Percentiles rank a stretch among this genome's conserved stretches.
Evolutionary conservation across 75 land plant species (phyloP).

Genomic region (Sequoia sempervirens): DNA sequence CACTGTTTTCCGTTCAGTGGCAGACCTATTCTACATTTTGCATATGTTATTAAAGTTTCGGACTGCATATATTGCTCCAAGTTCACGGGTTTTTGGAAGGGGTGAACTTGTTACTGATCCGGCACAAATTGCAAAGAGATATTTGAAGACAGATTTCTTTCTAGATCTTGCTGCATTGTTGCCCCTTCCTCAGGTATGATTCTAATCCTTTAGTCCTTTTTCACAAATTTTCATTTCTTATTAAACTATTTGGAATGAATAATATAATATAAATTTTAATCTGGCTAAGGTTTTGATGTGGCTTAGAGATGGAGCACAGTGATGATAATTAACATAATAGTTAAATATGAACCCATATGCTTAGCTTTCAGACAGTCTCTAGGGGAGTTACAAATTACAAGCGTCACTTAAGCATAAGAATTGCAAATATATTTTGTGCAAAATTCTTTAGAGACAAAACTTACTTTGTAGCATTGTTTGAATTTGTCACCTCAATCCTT

Average conservation of each 20-base stretch:
- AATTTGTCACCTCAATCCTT: too few relatives aligned
- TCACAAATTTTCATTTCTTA: not conserved
- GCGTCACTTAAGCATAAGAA: not conserved
- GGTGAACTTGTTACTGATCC: conserved; percentile 84
- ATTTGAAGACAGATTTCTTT: conserved; percentile 50
- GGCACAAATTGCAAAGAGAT: conserved; percentile 44
- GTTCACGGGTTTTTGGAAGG: conserved; percentile 68
- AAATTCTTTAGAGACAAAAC: not conserved
- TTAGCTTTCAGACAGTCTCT: not conserved
- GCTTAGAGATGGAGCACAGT: not conserved
- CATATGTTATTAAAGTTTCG: conserved; percentile 73
- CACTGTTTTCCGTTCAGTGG: conserved; percentile 48
- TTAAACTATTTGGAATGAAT: not conserved
- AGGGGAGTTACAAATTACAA: not conserved
- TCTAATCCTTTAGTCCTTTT: not conserved
- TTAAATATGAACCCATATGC: not conserved
- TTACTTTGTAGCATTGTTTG: too few relatives aligned
- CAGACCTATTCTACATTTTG: conserved; percentile 52
- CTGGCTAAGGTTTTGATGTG: not conserved
- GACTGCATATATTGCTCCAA: conserved; percentile 73
- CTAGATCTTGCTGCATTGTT: conserved; percentile 60
- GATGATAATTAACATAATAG: not conserved
- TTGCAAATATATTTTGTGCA: not conserved
- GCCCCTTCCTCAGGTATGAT: conserved; percentile 72
- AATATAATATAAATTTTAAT: not conserved